These are phyloP conservation scores for Phaeosphaeria sp. DNA, from an alignment of 2,329 filamentous ascomycete genomes.

Conservation along the genomic window DNA sequence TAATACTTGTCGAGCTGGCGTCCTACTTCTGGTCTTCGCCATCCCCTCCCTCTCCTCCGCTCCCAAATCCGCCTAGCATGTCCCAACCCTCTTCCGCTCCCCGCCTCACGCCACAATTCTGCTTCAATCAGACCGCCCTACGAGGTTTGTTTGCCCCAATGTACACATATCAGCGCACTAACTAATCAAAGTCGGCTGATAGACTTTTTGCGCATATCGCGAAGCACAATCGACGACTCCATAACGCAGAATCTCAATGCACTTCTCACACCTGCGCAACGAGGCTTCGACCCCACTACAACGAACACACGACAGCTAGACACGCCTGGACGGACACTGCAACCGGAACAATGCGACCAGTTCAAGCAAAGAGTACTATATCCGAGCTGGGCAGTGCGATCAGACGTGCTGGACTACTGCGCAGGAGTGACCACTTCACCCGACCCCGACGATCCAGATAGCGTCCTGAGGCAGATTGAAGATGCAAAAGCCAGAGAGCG, in stretches of 20 bases:
- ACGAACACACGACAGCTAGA: slow-evolving; percentile 69
- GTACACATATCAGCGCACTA: slow-evolving; percentile 32
- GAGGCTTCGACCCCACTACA: slow-evolving; percentile 79
- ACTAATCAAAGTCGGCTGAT: slow-evolving; percentile 41
- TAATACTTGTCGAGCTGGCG: slow-evolving; percentile 28
- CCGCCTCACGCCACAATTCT: slow-evolving; percentile 56
- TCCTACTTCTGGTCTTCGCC: slow-evolving; percentile 38
- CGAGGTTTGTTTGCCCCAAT: slow-evolving; percentile 47
- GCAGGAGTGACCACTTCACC: slow-evolving; percentile 84
- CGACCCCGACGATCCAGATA: slow-evolving; percentile 85
- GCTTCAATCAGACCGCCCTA: slow-evolving; percentile 59
- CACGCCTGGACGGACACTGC: slow-evolving; percentile 61
- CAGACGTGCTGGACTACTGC: slow-evolving; percentile 88
- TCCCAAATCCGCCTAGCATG: slow-evolving; percentile 38
- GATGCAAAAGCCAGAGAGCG: slow-evolving; percentile 72
- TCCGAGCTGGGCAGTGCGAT: slow-evolving; percentile 83
- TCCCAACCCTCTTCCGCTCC: slow-evolving; percentile 51
- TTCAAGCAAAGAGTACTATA: slow-evolving; percentile 85
- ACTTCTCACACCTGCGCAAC: slow-evolving; percentile 74
- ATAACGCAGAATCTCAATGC: slow-evolving; percentile 94
- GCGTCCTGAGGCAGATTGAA: slow-evolving; percentile 72
- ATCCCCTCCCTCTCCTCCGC: slow-evolving; percentile 10
- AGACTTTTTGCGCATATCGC: slow-evolving; percentile 92
- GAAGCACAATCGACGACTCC: slow-evolving; percentile 86
- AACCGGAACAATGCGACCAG: slow-evolving; percentile 66